These are phyloP conservation scores for Rhodotorula kratochvilovae DNA, from an alignment of 768 basidiomycete genomes.

Conservation along the genomic window DNA sequence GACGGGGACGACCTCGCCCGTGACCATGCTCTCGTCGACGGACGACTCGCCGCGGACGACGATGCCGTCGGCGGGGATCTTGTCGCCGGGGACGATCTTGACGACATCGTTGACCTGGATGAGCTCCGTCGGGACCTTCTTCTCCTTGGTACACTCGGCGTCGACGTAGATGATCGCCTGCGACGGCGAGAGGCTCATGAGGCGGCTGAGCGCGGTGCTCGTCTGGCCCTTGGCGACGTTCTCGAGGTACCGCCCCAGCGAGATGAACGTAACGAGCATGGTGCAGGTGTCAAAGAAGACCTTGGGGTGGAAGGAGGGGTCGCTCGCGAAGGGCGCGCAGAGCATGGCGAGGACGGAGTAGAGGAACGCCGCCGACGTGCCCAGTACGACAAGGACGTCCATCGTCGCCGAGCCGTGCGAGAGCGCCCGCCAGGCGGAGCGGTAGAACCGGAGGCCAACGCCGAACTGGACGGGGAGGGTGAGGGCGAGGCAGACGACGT, in stretches of 20 bases:
- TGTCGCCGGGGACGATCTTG: constrained; percentile 93
- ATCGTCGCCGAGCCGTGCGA: constrained; percentile 88
- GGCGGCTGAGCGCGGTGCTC: constrained; percentile 88
- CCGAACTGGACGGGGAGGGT: constrained; percentile 92
- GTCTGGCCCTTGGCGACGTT: constrained; percentile 97
- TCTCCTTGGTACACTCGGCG: constrained; percentile 62
- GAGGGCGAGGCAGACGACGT: constrained; percentile 67
- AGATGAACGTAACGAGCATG: constrained; percentile 96
- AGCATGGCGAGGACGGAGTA: constrained; percentile 76
- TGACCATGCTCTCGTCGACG: constrained; percentile 92
- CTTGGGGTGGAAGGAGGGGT: constrained; percentile 69
- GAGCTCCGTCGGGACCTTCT: constrained; percentile 86
- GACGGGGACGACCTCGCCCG: constrained; percentile 86
- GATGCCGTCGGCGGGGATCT: constrained; percentile 89
- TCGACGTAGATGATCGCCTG: constrained; percentile 96
- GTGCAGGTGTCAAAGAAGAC: constrained; percentile 98
- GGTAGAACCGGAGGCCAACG: constrained; percentile 81
- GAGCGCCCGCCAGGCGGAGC: constrained; percentile 81
- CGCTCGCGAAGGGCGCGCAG: constrained; percentile 51
- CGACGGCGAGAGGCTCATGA: constrained; percentile 89
- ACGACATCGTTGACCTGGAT: constrained; percentile 89
- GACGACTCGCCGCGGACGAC: constrained; percentile 79
- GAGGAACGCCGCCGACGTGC: constrained; percentile 86
- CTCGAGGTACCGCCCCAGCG: constrained; percentile 89
- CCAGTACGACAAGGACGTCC: constrained; percentile 95